Evolutionary conservation across 331 rosid species (phyloP).

Genomic region (Pyracantha coccinea): DNA sequence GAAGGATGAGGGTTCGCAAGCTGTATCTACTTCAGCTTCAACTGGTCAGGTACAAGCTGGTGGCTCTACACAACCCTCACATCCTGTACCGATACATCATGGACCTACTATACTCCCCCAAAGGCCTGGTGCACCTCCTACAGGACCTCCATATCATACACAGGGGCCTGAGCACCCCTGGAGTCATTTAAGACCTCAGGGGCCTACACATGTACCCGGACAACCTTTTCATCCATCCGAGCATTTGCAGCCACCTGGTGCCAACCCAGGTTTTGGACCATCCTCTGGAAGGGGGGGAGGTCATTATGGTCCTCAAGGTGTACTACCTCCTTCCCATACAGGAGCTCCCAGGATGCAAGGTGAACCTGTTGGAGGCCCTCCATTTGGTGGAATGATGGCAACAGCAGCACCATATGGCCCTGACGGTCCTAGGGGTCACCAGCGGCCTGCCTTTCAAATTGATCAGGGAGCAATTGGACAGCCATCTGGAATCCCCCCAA

Average conservation of each 20-base stretch:
- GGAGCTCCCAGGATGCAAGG: neutral
- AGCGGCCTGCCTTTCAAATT: constrained; percentile 18
- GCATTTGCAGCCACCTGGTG: constrained; percentile 33
- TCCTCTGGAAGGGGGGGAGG: constrained; percentile 32
- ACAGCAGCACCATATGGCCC: constrained; percentile 48
- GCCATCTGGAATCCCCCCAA: constrained; percentile 21
- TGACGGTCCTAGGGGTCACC: constrained; percentile 36
- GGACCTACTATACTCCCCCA: constrained; percentile 34
- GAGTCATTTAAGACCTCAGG: constrained; percentile 40
- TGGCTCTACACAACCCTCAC: constrained; percentile 9
- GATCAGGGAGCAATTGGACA: constrained; percentile 25
- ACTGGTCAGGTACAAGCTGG: constrained; percentile 18
- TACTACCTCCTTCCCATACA: neutral
- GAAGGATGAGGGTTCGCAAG: constrained; percentile 34
- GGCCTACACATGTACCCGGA: constrained; percentile 37
- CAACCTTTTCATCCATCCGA: constrained; percentile 33
- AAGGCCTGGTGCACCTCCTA: constrained; percentile 38
- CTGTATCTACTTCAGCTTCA: constrained; percentile 28
- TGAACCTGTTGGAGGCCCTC: constrained; percentile 31
- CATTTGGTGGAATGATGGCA: constrained; percentile 33
- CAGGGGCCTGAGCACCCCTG: constrained; percentile 32
- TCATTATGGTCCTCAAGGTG: constrained; percentile 13
- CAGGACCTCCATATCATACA: constrained; percentile 40
- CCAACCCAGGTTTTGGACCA: constrained; percentile 22
- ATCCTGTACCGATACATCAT: constrained; percentile 23